A percentile compares a stretch with the other conserved stretches of the same genome.
Conservation (phyloP, 2,329 filamentous ascomycete genomes). For the Tolypocladium tundrense region DNA sequence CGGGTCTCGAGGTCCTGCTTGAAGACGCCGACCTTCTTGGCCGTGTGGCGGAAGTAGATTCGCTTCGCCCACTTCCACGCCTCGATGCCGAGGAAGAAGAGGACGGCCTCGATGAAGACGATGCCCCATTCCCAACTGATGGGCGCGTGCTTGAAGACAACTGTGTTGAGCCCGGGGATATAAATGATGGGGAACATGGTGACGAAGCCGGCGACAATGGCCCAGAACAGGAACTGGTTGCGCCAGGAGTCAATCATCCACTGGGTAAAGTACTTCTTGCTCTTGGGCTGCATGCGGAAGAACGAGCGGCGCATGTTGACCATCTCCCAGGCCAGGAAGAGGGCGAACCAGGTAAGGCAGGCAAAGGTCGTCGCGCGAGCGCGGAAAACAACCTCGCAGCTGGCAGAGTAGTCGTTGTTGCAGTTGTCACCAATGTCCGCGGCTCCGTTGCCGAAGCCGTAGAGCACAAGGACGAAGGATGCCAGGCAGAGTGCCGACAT, state of each 20-base stretch:
- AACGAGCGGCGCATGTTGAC: constrained; percentile 59
- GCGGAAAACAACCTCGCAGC: constrained; percentile 53
- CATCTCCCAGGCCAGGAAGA: constrained; percentile 71
- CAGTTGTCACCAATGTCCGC: constrained; percentile 47
- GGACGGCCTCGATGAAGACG: constrained; percentile 39
- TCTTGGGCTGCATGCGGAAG: constrained; percentile 60
- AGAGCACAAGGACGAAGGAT: constrained; percentile 42
- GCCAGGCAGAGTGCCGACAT: constrained; percentile 49
- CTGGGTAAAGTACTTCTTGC: constrained; percentile 50
- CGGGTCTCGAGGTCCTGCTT: constrained; percentile 19
- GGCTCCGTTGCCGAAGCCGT: constrained; percentile 32
- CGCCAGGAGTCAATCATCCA: constrained; percentile 58
- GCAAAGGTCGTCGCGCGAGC: constrained; percentile 64
- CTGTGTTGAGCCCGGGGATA: constrained; percentile 45
- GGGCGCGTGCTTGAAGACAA: constrained; percentile 46
- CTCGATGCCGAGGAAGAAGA: constrained; percentile 51
- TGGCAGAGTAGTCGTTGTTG: constrained; percentile 42
- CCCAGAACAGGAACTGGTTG: constrained; percentile 61
- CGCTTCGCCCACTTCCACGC: constrained; percentile 49
- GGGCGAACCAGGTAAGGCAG: constrained; percentile 61
- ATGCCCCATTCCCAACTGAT: constrained; percentile 54
- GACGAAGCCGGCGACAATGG: constrained; percentile 35
- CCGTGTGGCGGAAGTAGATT: constrained; percentile 13
- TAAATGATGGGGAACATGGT: constrained; percentile 42
- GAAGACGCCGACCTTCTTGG: constrained; percentile 9